Percentiles rank a stretch among this genome's conserved stretches.
Conservation (phyloP, 495 filamentous ascomycete species). For the Xylaria flabelliformis region DNA sequence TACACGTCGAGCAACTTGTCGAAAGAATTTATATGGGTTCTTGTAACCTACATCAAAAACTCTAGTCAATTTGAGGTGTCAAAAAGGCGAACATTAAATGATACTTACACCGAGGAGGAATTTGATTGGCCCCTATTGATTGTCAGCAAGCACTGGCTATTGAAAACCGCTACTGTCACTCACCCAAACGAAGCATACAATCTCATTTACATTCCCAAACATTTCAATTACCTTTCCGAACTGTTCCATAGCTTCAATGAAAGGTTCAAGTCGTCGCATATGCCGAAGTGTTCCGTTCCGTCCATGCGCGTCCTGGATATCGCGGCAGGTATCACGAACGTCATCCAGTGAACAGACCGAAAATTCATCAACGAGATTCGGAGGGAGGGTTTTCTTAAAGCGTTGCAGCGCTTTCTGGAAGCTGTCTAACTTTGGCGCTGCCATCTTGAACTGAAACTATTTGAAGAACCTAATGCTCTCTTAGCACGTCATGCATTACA, state of each 20-base stretch:
- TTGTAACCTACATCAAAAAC: not conserved
- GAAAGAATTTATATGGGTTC: conserved; percentile 2
- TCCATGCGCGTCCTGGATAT: conserved; percentile 2
- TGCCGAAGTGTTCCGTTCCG: not conserved
- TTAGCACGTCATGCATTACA: not conserved
- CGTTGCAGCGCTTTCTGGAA: not conserved
- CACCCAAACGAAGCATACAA: conserved; percentile 18
- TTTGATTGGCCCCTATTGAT: conserved; percentile 1
- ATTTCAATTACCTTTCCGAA: not conserved
- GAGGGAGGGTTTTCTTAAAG: not conserved
- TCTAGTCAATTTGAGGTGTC: not conserved
- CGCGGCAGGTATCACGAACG: not conserved
- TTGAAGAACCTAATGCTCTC: not conserved
- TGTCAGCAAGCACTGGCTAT: not conserved
- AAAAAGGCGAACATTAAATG: not conserved
- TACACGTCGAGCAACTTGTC: conserved; percentile 9
- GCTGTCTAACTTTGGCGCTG: not conserved
- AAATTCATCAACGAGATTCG: not conserved
- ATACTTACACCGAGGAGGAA: conserved; percentile 5
- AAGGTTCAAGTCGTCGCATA: conserved; percentile 5
- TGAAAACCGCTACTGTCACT: not conserved
- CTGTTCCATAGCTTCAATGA: conserved; percentile 15
- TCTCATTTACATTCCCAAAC: not conserved
- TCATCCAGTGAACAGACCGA: not conserved
- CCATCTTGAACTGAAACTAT: not conserved